These are phyloP conservation scores for Calocybe gambosa DNA, from an alignment of 1,284 basidiomycete species.

Conservation along the genomic window DNA sequence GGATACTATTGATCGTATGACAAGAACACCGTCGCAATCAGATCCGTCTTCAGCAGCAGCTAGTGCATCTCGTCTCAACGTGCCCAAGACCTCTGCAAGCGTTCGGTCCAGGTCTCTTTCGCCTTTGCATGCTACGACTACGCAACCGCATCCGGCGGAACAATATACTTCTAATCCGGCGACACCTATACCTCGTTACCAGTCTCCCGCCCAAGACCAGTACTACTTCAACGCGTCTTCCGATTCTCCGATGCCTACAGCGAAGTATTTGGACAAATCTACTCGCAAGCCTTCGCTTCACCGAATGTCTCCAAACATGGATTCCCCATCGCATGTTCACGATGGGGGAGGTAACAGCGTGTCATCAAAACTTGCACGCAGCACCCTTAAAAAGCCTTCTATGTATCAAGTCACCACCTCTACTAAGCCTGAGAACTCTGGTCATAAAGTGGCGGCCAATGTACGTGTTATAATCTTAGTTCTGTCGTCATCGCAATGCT, in stretches of 20 bases:
- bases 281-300: conserved; percentile 37
- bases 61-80: conserved; percentile 12
- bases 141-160: neutral
- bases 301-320: conserved; percentile 27
- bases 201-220: conserved; percentile 3
- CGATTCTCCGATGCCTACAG: conserved; percentile 17
- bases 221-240: conserved; percentile 7
- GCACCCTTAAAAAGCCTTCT: conserved; percentile 27
- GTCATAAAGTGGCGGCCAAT: conserved; percentile 14
- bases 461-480: conserved; percentile 17
- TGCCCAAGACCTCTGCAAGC: conserved; percentile 6
- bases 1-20: conserved; percentile 70
- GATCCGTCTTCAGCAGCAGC: conserved; percentile 10
- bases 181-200: conserved; percentile 1
- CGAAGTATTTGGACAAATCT: conserved; percentile 27
- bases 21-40: conserved; percentile 36
- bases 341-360: conserved; percentile 14
- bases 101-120: conserved; percentile 13
- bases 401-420: conserved; percentile 10
- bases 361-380: conserved; percentile 26
- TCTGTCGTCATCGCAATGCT: too few relatives aligned
- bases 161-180: neutral
- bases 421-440: conserved; percentile 7
- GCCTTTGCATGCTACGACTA: conserved; percentile 7
- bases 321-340: conserved; percentile 12